Evolutionary conservation across 805 yeast species (phyloP).

Genomic region (Myxozyma neotropica): DNA sequence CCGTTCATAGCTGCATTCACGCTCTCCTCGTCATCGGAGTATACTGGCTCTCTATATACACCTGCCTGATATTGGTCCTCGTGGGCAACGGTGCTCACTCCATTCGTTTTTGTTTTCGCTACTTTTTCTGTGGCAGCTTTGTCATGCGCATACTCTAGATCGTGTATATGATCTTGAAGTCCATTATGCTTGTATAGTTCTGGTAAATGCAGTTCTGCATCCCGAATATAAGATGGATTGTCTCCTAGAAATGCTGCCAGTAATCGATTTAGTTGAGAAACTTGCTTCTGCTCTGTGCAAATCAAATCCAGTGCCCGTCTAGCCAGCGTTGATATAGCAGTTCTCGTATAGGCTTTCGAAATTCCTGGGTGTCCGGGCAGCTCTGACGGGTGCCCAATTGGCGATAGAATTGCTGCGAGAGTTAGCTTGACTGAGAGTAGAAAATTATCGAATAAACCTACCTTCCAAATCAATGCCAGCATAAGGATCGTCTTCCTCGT

Average conservation of each 20-base stretch:
- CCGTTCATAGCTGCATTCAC: slow-evolving; percentile 15
- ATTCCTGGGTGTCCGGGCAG: slow-evolving; percentile 70
- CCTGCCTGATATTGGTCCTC: neutral
- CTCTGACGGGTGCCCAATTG: slow-evolving; percentile 80
- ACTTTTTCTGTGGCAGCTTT: neutral
- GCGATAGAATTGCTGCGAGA: slow-evolving; percentile 59
- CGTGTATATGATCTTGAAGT: slow-evolving; percentile 36
- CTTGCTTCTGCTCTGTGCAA: slow-evolving; percentile 77
- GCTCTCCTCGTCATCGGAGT: neutral
- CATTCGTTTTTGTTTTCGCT: neutral
- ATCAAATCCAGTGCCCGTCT: slow-evolving; percentile 73
- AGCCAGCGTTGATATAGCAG: slow-evolving; percentile 63
- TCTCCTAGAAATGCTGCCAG: slow-evolving; percentile 85
- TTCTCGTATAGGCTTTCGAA: slow-evolving; percentile 62
- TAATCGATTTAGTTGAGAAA: slow-evolving; percentile 68
- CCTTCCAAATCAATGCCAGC: slow-evolving; percentile 54
- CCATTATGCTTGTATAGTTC: slow-evolving; percentile 61
- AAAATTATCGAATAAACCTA: slow-evolving; percentile 1
- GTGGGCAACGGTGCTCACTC: neutral
- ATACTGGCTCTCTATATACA: neutral
- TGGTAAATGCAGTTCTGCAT: slow-evolving; percentile 66
- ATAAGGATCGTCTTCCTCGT: slow-evolving; percentile 49
- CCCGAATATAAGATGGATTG: slow-evolving; percentile 68
- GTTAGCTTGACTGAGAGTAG: slow-evolving; percentile 20
- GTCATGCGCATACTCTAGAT: slow-evolving; percentile 10